A percentile compares a stretch with the other conserved stretches of the same genome.
Evolutionary conservation across 208 protist species (phyloP).

Genomic region (Leishmania arabica): DNA sequence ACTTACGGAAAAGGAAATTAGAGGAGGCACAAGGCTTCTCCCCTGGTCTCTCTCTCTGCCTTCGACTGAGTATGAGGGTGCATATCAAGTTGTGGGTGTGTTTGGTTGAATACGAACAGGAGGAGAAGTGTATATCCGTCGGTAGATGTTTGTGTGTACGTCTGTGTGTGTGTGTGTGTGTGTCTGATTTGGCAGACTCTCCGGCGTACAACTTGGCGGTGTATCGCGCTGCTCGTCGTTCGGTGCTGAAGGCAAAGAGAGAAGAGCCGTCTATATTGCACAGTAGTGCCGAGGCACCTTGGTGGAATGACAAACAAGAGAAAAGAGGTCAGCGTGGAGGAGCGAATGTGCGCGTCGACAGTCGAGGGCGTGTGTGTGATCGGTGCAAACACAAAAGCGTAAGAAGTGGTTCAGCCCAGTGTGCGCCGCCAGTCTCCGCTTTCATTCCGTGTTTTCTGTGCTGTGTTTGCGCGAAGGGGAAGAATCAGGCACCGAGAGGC

Average conservation of each 20-base stretch:
- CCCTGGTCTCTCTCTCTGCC: not conserved
- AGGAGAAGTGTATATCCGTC: not conserved
- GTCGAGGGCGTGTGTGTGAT: not conserved
- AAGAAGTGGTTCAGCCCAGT: not conserved
- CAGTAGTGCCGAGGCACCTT: not conserved
- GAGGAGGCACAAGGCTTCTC: not conserved
- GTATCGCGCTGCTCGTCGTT: not conserved
- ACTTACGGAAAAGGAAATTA: not conserved
- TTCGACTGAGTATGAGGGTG: not conserved
- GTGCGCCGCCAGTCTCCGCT: not conserved
- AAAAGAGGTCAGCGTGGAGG: not conserved
- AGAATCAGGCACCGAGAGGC: not conserved
- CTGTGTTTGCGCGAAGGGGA: not conserved
- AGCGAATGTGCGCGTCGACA: not conserved
- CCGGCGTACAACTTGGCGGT: not conserved
- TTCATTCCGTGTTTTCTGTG: not conserved
- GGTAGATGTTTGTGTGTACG: not conserved
- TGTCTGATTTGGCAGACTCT: conserved; percentile 1
- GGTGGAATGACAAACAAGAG: not conserved
- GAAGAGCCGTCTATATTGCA: not conserved
- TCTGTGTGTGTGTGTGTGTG: not conserved
- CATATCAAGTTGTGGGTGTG: not conserved
- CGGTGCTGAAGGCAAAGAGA: not conserved
- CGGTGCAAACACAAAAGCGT: not conserved
- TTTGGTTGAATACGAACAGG: not conserved